Conservation (phyloP, 2,329 filamentous ascomycete genomes). For the Fusarium nanum region DNA sequence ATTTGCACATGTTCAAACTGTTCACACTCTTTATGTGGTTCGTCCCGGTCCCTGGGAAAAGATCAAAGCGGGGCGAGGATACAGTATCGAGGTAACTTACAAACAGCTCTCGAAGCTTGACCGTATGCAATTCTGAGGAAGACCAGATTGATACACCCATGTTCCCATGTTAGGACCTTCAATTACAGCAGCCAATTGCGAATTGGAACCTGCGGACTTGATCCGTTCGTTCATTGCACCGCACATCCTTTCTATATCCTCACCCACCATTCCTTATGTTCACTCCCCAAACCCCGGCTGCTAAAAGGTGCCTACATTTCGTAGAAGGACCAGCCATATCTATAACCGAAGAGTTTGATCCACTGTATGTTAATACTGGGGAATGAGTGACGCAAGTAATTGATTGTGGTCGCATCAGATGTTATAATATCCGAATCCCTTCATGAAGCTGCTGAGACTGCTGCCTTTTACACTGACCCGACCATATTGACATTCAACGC, state of each 20-base stretch:
- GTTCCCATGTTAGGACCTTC: neutral
- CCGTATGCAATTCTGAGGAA: neutral
- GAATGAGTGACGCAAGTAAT: constrained; percentile 27
- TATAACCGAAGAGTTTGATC: neutral
- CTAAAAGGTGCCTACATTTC: neutral
- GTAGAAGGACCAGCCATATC: neutral
- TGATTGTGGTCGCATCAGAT: neutral
- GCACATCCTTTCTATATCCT: neutral
- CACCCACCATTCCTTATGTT: constrained; percentile 8
- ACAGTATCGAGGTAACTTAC: neutral
- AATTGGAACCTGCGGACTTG: neutral
- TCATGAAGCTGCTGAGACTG: neutral
- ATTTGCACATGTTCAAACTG: neutral
- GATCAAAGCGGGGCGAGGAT: neutral
- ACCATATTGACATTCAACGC: neutral
- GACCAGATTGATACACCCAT: neutral
- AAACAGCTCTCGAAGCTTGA: neutral
- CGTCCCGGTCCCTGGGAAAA: neutral
- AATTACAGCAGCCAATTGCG: neutral
- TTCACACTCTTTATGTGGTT: neutral
- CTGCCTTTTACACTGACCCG: neutral
- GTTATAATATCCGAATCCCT: constrained; percentile 4
- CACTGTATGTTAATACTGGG: constrained; percentile 2
- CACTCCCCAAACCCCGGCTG: constrained; percentile 13
- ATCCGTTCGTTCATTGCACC: neutral